A percentile compares a stretch with the other conserved stretches of the same genome.
phyloP scores from a whole-genome alignment of 2,329 filamentous ascomycete genomes.

The Fusarium sp. region DNA sequence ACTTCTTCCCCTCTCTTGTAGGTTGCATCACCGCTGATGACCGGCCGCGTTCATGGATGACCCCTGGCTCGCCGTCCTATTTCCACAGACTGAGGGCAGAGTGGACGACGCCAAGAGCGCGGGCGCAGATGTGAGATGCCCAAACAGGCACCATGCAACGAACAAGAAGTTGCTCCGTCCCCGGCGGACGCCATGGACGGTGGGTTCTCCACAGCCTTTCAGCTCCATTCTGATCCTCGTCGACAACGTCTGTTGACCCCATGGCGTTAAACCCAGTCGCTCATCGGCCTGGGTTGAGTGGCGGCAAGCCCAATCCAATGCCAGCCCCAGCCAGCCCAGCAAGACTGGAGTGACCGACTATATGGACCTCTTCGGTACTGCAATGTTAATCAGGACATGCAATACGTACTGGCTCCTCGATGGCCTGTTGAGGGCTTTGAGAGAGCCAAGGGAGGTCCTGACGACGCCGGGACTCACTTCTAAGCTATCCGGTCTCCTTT shows the following conservation, averaged over 20 bases:
- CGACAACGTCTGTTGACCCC: slow-evolving; percentile 13
- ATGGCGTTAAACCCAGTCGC: slow-evolving; percentile 8
- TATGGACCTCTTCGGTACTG: slow-evolving; percentile 3
- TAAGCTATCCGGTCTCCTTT: slow-evolving; percentile 34
- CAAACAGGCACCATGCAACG: slow-evolving; percentile 23
- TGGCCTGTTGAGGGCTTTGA: not conserved
- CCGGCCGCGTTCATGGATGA: slow-evolving; percentile 31
- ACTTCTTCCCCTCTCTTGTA: slow-evolving; percentile 18
- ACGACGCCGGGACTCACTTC: slow-evolving; percentile 18
- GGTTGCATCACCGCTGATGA: slow-evolving; percentile 39
- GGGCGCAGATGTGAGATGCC: slow-evolving; percentile 30
- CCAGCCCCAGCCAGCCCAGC: slow-evolving; percentile 2
- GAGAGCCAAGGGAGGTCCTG: slow-evolving; percentile 11
- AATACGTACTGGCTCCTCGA: not conserved
- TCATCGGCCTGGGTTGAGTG: slow-evolving; percentile 9
- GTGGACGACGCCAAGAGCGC: slow-evolving; percentile 31
- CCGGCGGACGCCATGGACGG: slow-evolving; percentile 17
- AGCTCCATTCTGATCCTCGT: slow-evolving; percentile 19
- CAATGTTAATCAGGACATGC: slow-evolving; percentile 1
- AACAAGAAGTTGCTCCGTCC: slow-evolving; percentile 26
- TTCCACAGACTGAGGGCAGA: slow-evolving; percentile 24
- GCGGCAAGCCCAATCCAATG: slow-evolving; percentile 11
- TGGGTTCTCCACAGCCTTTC: slow-evolving; percentile 19
- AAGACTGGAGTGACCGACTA: slow-evolving; percentile 12
- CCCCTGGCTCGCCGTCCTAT: slow-evolving; percentile 30